phyloP scores from a whole-genome alignment of 306 rosid species.

The Rosa lucieae region DNA sequence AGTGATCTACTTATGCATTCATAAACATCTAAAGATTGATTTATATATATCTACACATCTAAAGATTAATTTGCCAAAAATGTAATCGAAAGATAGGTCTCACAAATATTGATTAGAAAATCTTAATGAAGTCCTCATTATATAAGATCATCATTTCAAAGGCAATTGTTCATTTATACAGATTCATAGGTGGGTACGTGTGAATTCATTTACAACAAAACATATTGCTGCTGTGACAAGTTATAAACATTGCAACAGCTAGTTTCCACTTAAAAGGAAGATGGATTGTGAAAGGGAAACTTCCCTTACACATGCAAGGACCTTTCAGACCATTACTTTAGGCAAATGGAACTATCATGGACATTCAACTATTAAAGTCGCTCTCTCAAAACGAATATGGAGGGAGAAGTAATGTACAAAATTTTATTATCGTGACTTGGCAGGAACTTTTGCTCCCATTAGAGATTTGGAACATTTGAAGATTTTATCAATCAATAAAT shows the following conservation, averaged over 20 bases:
- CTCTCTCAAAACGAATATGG: background rate
- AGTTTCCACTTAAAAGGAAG: background rate
- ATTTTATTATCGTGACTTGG: background rate
- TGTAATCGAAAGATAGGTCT: no score
- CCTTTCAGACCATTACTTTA: background rate
- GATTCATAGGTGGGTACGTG: background rate
- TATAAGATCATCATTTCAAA: no score
- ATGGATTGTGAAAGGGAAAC: background rate
- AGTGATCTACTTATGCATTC: no score
- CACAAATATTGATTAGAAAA: no score
- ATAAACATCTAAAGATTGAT: no score
- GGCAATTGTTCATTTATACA: background rate
- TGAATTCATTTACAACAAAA: background rate
- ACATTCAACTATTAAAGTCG: background rate
- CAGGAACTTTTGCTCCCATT: background rate
- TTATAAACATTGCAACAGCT: no score
- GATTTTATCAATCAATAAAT: background rate
- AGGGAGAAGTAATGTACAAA: background rate
- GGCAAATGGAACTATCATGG: constrained; percentile 5
- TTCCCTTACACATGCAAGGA: background rate
- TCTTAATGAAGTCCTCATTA: no score
- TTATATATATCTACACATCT: no score
- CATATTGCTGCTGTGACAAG: no score
- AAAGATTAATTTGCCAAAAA: no score
- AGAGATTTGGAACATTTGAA: background rate